Evolutionary conservation across 2,329 filamentous ascomycete genomes (phyloP).

Genomic region (Microcyclosporella mali): DNA sequence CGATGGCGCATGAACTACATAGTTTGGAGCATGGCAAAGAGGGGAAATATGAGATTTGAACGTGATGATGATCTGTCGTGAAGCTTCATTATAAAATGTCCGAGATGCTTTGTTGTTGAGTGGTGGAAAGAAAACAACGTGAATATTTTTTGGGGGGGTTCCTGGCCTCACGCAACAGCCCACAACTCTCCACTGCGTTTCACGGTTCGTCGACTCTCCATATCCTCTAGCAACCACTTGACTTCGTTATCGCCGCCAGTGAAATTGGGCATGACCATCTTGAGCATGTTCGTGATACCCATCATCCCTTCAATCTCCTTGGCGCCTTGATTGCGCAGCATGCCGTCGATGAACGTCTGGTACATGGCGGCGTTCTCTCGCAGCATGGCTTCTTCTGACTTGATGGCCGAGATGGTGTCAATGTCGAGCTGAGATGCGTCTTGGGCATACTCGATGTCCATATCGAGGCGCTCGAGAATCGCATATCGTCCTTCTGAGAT

Average conservation of each 20-base stretch:
- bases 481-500: conserved; percentile 49
- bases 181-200: conserved; percentile 36
- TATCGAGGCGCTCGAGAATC: conserved; percentile 60
- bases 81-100: no score
- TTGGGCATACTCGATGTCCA: conserved; percentile 22
- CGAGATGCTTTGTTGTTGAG: no score
- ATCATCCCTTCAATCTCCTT: conserved; percentile 62
- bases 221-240: conserved; percentile 68
- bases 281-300: conserved; percentile 88
- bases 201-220: conserved; percentile 66
- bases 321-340: conserved; percentile 75
- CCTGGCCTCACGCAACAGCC: conserved; percentile 18
- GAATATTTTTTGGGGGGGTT: no score
- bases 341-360: conserved; percentile 86
- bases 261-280: conserved; percentile 83
- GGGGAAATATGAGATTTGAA: no score
- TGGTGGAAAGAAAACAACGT: no score
- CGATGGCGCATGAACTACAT: no score
- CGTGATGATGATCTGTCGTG: no score
- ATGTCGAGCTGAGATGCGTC: conserved; percentile 32
- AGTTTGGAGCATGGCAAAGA: no score
- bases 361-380: conserved; percentile 69
- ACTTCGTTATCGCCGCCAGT: conserved; percentile 86
- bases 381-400: conserved; percentile 52
- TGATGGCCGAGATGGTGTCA: conserved; percentile 43